These are phyloP conservation scores for Xeromyces bisporus DNA, from an alignment of 495 filamentous ascomycete genomes.

Conservation along the genomic window DNA sequence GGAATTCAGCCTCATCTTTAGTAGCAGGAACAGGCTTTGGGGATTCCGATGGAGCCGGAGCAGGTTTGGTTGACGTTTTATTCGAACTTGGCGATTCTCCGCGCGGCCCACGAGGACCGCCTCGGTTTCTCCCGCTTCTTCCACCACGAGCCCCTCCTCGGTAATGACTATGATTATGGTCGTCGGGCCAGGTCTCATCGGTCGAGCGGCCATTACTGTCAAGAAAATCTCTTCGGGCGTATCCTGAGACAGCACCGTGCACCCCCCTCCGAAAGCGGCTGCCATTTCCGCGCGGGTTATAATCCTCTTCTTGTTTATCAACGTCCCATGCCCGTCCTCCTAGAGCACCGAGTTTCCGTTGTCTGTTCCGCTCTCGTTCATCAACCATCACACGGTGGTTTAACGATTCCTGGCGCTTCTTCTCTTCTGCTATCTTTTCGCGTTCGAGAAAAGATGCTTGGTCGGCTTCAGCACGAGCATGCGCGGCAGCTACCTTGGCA, in stretches of 20 bases:
- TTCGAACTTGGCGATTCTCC: conserved; percentile 6
- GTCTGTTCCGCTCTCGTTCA: conserved; percentile 55
- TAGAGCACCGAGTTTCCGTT: conserved; percentile 49
- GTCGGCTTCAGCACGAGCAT: conserved; percentile 51
- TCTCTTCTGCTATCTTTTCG: conserved; percentile 39
- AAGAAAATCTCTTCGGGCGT: conserved; percentile 17
- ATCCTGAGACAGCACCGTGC: conserved; percentile 39
- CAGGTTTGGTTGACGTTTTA: conserved; percentile 6
- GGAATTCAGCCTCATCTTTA: conserved; percentile 24
- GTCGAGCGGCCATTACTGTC: conserved; percentile 10
- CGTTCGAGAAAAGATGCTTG: conserved; percentile 48
- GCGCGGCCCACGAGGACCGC: conserved; percentile 15
- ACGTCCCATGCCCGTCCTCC: conserved; percentile 61
- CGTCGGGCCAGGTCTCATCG: conserved; percentile 4
- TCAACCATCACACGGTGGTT: conserved; percentile 44
- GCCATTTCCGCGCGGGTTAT: conserved; percentile 27
- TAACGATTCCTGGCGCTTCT: conserved; percentile 36
- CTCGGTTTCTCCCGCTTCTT: conserved; percentile 19
- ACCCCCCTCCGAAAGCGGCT: conserved; percentile 37
- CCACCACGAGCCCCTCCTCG: conserved; percentile 11
- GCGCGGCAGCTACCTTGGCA: conserved; percentile 38
- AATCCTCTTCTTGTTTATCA: conserved; percentile 51
- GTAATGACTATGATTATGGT: not conserved
- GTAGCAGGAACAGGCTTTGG: conserved; percentile 10
- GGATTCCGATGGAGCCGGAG: conserved; percentile 6